A percentile compares a stretch with the other conserved stretches of the same genome.
phyloP scores from a whole-genome alignment of 495 filamentous ascomycete species.

The Lichenothelia convexa region DNA sequence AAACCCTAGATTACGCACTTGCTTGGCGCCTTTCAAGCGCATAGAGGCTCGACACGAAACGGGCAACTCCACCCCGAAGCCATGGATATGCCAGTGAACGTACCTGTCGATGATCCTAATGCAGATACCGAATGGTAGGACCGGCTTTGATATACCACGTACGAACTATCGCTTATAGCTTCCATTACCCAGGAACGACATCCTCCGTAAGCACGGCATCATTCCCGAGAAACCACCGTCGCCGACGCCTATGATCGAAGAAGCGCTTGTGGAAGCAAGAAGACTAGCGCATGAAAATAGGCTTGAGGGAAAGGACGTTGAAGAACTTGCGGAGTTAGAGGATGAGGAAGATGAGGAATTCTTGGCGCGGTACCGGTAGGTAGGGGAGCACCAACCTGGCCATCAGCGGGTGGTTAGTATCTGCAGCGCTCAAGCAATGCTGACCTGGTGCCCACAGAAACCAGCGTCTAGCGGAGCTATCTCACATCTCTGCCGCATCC shows the following conservation, averaged over 20 bases:
- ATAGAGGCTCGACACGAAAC: too few species aligned
- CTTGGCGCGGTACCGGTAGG: constrained; percentile 57
- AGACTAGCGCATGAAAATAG: constrained; percentile 72
- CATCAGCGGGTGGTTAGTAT: too few species aligned
- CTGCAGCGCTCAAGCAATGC: too few species aligned
- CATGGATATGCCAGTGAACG: constrained; percentile 63
- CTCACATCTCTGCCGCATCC: constrained; percentile 50
- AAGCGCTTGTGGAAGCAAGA: constrained; percentile 72
- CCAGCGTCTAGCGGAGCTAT: constrained; percentile 67
- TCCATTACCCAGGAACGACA: constrained; percentile 64
- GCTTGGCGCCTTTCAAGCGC: too few species aligned
- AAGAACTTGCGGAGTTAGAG: constrained; percentile 84
- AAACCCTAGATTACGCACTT: too few species aligned
- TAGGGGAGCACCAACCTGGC: too few species aligned
- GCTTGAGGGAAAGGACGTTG: constrained; percentile 79
- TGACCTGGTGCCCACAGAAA: too few species aligned
- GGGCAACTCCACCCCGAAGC: too few species aligned
- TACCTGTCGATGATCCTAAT: constrained; percentile 86
- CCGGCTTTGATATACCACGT: too few species aligned
- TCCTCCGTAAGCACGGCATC: constrained; percentile 85
- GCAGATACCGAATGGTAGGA: constrained; percentile 91
- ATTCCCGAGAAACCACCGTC: constrained; percentile 94
- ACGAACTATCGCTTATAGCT: background rate
- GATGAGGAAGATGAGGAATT: constrained; percentile 90
- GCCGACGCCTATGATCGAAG: constrained; percentile 84